These are phyloP conservation scores for Funneliformis mosseae DNA, from an alignment of 192 early-diverging fungal species.

Conservation along the genomic window DNA sequence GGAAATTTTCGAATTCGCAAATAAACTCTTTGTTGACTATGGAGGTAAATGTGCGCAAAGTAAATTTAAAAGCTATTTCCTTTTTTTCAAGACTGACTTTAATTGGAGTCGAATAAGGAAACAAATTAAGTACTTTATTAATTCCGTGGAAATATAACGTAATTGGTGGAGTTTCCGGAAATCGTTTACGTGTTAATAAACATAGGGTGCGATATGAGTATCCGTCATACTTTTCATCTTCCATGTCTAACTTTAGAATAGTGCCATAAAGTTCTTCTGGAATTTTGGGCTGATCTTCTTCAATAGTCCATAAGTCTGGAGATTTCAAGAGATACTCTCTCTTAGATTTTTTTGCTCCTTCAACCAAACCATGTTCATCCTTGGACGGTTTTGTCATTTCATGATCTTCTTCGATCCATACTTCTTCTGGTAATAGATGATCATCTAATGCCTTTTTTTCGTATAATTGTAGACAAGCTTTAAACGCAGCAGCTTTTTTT, in stretches of 20 bases:
- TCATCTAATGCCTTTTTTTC: constrained; percentile 71
- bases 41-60: constrained; percentile 49
- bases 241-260: constrained; percentile 37
- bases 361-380: constrained; percentile 23
- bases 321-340: constrained; percentile 30
- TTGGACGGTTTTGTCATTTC: neutral
- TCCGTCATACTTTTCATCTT: constrained; percentile 35
- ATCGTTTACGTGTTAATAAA: constrained; percentile 45
- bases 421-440: constrained; percentile 61
- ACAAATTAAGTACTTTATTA: constrained; percentile 31
- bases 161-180: constrained; percentile 42
- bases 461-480: constrained; percentile 73
- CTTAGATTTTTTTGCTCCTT: constrained; percentile 35
- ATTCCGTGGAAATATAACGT: constrained; percentile 42
- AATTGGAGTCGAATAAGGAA: constrained; percentile 19
- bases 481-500: constrained; percentile 70
- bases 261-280: constrained; percentile 38
- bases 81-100: constrained; percentile 42
- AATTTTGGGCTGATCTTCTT: neutral
- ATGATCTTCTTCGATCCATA: constrained; percentile 32
- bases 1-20: constrained; percentile 53
- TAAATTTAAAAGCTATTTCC: constrained; percentile 55
- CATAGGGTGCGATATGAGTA: constrained; percentile 45
- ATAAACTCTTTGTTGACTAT: constrained; percentile 50
- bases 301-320: constrained; percentile 46